Percentiles rank a stretch among this genome's conserved stretches.
These are phyloP conservation scores for Deuterostichococcus epilithicus DNA, from an alignment of 139 green algal species.

Conservation along the genomic window DNA sequence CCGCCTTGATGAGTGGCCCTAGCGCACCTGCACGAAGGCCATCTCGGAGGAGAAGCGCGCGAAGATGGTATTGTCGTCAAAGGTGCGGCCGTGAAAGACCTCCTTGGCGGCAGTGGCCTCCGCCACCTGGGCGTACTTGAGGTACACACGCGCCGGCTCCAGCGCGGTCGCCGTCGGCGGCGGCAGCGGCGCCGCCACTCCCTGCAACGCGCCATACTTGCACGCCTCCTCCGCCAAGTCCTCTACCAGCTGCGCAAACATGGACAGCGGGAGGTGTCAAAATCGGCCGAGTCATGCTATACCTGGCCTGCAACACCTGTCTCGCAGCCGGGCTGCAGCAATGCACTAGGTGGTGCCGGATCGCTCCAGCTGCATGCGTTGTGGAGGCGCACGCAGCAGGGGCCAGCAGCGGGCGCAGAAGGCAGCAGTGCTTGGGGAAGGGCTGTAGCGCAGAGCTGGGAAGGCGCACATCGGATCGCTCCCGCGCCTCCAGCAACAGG, in stretches of 20 bases:
- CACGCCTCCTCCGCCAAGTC: constrained; percentile 64
- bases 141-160: constrained; percentile 56
- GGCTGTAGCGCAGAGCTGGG: too few relatives aligned
- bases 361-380: constrained; percentile 39
- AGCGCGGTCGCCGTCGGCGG: constrained; percentile 27
- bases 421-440: too few relatives aligned
- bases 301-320: too few relatives aligned
- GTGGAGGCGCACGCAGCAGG: too few relatives aligned
- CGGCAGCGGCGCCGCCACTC: constrained; percentile 53
- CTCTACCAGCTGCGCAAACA: constrained; percentile 49
- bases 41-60: constrained; percentile 13
- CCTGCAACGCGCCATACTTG: constrained; percentile 56
- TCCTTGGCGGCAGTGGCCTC: constrained; percentile 50
- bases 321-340: too few relatives aligned
- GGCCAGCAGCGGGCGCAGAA: too few relatives aligned
- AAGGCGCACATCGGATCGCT: constrained; percentile 25
- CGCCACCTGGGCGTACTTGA: constrained; percentile 46
- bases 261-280: too few relatives aligned
- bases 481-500: constrained; percentile 32
- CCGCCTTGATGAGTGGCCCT: too few relatives aligned
- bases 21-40: background rate
- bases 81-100: constrained; percentile 59
- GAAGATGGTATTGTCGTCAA: constrained; percentile 72
- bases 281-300: too few relatives aligned
- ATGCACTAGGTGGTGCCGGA: too few relatives aligned